phyloP scores from a whole-genome alignment of 2,329 filamentous ascomycete species.

The Fusarium begoniae region DNA sequence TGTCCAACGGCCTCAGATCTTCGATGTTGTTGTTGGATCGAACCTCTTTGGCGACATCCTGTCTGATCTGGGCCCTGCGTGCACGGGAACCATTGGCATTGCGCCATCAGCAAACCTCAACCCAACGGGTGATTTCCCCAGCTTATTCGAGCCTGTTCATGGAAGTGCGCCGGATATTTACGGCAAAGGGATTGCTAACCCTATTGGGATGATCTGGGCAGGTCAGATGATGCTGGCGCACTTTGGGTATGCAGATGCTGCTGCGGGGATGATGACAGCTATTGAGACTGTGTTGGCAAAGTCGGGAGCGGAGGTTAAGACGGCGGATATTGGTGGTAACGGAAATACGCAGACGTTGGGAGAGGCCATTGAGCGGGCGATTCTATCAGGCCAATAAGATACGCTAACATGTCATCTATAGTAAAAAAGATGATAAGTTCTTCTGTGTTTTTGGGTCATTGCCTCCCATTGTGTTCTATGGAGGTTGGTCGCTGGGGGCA shows the following conservation, averaged over 20 bases:
- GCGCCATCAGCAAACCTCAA: constrained; percentile 76
- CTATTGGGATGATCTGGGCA: constrained; percentile 76
- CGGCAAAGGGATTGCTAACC: constrained; percentile 78
- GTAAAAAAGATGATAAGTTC: background rate
- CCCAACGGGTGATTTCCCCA: constrained; percentile 60
- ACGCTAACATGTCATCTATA: background rate
- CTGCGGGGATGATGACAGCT: constrained; percentile 66
- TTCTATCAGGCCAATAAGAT: background rate
- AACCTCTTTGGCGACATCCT: constrained; percentile 74
- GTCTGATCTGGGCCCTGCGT: constrained; percentile 74
- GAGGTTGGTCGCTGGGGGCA: rapidly evolving
- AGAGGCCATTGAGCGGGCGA: constrained; percentile 34
- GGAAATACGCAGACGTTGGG: constrained; percentile 39
- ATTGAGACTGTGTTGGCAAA: constrained; percentile 71
- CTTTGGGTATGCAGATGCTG: constrained; percentile 39
- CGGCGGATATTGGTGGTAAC: constrained; percentile 45
- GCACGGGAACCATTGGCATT: constrained; percentile 77
- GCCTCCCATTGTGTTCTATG: too few relatives aligned
- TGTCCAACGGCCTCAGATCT: constrained; percentile 65
- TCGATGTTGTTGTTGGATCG: constrained; percentile 72
- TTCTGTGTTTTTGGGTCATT: rapidly evolving
- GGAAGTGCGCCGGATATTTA: constrained; percentile 78
- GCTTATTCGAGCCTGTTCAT: constrained; percentile 74
- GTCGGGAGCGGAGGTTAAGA: constrained; percentile 43
- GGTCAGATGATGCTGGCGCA: constrained; percentile 66